phyloP scores from a whole-genome alignment of 2,329 filamentous ascomycete genomes.

The Cryphonectria naterciae region DNA sequence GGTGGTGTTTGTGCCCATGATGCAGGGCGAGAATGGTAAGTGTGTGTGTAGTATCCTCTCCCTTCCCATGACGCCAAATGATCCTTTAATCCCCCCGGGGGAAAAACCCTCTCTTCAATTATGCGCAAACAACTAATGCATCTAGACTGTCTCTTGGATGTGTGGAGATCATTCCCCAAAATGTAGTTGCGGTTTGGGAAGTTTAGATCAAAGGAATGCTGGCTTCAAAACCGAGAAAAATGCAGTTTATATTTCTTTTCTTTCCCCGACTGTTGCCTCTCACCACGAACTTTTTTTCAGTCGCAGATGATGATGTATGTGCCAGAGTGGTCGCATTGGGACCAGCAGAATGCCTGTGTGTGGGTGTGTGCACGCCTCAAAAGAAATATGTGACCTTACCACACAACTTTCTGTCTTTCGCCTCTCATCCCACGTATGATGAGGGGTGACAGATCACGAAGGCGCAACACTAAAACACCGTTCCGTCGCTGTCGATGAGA shows the following conservation, averaged over 20 bases:
- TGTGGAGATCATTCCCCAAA: neutral
- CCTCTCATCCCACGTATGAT: neutral
- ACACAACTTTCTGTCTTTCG: neutral
- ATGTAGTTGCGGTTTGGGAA: neutral
- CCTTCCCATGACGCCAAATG: neutral
- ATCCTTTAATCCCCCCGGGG: neutral
- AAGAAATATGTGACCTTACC: neutral
- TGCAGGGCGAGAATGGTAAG: neutral
- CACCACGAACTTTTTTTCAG: neutral
- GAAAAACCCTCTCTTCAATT: neutral
- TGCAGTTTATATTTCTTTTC: neutral
- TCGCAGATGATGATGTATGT: neutral
- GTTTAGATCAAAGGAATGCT: neutral
- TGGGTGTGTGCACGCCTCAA: neutral
- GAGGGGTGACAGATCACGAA: constrained; percentile 13
- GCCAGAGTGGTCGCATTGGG: neutral
- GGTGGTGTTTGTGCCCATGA: neutral
- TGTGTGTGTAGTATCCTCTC: neutral
- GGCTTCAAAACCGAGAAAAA: neutral
- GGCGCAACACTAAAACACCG: constrained; percentile 72
- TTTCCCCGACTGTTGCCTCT: neutral
- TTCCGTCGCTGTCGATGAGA: constrained; percentile 93
- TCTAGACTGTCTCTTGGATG: neutral
- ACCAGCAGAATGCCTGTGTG: neutral
- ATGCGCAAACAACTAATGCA: neutral